Conservation (phyloP, 2,329 filamentous ascomycete species). For the Dactylellina cionopaga region DNA sequence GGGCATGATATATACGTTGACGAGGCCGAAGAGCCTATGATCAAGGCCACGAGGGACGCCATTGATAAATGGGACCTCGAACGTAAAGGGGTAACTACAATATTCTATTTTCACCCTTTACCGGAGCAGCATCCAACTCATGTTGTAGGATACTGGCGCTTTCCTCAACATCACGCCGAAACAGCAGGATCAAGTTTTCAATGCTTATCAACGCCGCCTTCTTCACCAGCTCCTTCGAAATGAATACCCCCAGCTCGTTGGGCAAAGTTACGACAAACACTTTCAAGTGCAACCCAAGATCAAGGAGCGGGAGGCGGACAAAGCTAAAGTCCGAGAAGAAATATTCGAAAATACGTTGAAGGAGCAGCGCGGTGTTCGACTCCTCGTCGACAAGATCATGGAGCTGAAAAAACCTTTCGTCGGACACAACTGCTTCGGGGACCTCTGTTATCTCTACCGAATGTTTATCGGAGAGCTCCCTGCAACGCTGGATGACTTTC, state of each 20-base stretch:
- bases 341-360: constrained; percentile 53
- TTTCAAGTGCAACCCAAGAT: constrained; percentile 62
- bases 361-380: constrained; percentile 54
- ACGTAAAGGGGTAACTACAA: constrained; percentile 11
- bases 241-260: constrained; percentile 66
- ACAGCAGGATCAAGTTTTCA: constrained; percentile 61
- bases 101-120: background rate
- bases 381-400: constrained; percentile 55
- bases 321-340: constrained; percentile 54
- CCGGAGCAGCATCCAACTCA: background rate
- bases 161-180: constrained; percentile 28
- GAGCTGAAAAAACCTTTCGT: constrained; percentile 64
- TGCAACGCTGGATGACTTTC: constrained; percentile 67
- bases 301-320: constrained; percentile 62
- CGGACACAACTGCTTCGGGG: constrained; percentile 73
- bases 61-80: constrained; percentile 19
- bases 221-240: constrained; percentile 73
- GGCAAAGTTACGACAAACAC: constrained; percentile 57
- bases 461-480: constrained; percentile 71
- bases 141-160: background rate
- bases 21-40: constrained; percentile 13
- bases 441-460: constrained; percentile 72
- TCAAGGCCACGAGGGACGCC: background rate
- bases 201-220: constrained; percentile 71
- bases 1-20: constrained; percentile 13